Evolutionary conservation across 1,284 basidiomycete species (phyloP).

Genomic region (Boletus albobrunnescens): DNA sequence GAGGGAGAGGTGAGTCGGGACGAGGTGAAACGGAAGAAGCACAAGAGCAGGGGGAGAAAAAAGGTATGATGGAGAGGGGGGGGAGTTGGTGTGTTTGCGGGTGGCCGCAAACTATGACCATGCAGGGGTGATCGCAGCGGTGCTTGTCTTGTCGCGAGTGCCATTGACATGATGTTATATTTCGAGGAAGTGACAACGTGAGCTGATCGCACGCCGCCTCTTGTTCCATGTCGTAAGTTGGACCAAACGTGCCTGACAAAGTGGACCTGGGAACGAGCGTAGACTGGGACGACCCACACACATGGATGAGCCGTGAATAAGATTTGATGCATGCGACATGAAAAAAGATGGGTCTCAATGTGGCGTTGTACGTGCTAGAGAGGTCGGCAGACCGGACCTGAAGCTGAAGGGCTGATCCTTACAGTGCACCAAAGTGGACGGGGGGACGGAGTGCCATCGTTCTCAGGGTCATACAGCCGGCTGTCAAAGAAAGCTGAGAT

Average conservation of each 20-base stretch:
- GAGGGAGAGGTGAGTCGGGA: slow-evolving; percentile 6
- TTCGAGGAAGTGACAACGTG: not conserved
- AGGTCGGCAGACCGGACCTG: slow-evolving; percentile 8
- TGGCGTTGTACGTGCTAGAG: not conserved
- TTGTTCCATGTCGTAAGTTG: slow-evolving; percentile 18
- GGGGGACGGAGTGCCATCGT: not conserved
- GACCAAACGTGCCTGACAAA: slow-evolving; percentile 15
- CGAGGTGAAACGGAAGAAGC: slow-evolving; percentile 18
- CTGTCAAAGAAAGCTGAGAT: slow-evolving; percentile 7
- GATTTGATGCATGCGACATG: slow-evolving; percentile 1
- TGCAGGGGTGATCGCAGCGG: slow-evolving; percentile 15
- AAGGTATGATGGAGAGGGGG: slow-evolving; percentile 14
- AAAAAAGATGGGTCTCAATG: not conserved
- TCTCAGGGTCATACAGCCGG: slow-evolving; percentile 16
- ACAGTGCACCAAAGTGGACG: not conserved
- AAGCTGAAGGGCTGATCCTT: not conserved
- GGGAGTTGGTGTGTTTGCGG: slow-evolving; percentile 1
- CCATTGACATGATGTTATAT: slow-evolving; percentile 2
- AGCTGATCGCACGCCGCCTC: slow-evolving; percentile 13
- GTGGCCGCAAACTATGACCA: slow-evolving; percentile 4
- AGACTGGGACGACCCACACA: slow-evolving; percentile 1
- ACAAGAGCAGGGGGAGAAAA: slow-evolving; percentile 22
- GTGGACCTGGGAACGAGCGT: not conserved
- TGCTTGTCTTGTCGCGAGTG: not conserved
- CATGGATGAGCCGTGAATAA: not conserved